Evolutionary conservation across 257 asterid genomes (phyloP), one percentile per base, ranked within the genome.

Genomic region (Ballota nigra): DNA sequence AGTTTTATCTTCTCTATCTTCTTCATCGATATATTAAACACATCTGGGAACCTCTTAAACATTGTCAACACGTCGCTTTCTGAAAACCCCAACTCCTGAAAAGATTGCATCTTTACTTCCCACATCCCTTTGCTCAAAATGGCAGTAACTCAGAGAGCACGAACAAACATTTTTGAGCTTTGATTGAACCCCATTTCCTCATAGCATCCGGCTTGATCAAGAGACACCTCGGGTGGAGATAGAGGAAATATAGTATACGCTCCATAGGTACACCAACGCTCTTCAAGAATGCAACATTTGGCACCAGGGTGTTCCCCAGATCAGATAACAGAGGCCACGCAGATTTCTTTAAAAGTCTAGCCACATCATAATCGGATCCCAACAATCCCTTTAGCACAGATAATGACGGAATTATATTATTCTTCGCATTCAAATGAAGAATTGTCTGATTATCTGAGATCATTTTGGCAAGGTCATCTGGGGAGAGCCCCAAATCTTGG

Each of bases 301-400:
- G n/a, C n/a, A n/a, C n/a, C n/a, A n/a, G n/a, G n/a, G n/a, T n/a
- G n/a, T n/a, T n/a, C n/a, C n/a, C n/a, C n/a, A n/a, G n/a, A n/a
- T n/a, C n/a, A n/a, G n/a, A n/a, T n/a, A n/a, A n/a, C n/a, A n/a
- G n/a, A n/a, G n/a, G n/a, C n/a, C n/a, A n/a, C n/a, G n/a, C n/a
- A n/a, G n/a, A n/a, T n/a, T n/a, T n/a, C n/a, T n/a, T n/a, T n/a
- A n/a, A n/a, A n/a, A n/a, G n/a, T n/a, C n/a, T n/a, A n/a, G n/a
- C n/a, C n/a, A n/a, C n/a, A n/a, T n/a, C n/a, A n/a, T n/a, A n/a
- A 69, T 57, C 66, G 28, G 85, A 82, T 15, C 84, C 87, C 16
- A 82, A 43, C 29, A 80, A n/a, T 40, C 65, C 56, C 75, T 58
- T 72, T 23, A 85, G 53, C 57, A 72, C 68, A 61, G 74, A 70